These are phyloP conservation scores for Clonostachys rhizophaga DNA, from an alignment of 2,329 filamentous ascomycete genomes.

Conservation along the genomic window DNA sequence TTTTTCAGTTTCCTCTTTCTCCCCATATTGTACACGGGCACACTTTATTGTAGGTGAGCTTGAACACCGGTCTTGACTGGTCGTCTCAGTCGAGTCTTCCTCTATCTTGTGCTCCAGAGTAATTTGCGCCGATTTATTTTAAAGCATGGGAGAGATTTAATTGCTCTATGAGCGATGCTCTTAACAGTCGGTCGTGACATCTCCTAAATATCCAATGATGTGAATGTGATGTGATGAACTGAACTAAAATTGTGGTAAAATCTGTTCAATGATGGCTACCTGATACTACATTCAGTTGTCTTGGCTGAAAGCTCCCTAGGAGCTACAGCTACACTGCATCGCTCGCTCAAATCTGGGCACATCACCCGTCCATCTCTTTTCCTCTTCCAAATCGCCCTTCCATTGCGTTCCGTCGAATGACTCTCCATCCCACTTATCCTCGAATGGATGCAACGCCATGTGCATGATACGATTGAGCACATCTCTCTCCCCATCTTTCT, in stretches of 20 bases:
- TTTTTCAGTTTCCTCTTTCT: conserved; percentile 28
- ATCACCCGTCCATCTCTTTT: conserved; percentile 79
- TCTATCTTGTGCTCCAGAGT: conserved; percentile 70
- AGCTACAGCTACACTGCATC: conserved; percentile 95
- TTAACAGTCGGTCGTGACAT: conserved; percentile 75
- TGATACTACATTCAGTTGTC: background rate
- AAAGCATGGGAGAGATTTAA: conserved; percentile 61
- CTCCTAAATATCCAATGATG: conserved; percentile 1
- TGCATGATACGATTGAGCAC: conserved; percentile 76
- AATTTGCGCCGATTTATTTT: conserved; percentile 56
- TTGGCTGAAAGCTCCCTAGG: conserved; percentile 36
- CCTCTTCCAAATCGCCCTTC: conserved; percentile 64
- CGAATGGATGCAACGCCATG: conserved; percentile 79
- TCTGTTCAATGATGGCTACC: background rate
- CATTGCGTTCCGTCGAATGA: conserved; percentile 41
- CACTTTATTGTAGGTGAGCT: conserved; percentile 71
- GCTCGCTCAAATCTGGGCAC: conserved; percentile 73
- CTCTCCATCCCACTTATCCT: conserved; percentile 65
- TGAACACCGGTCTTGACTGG: conserved; percentile 34
- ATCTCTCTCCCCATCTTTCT: conserved; percentile 76
- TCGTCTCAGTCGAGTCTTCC: conserved; percentile 57
- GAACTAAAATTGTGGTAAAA: no score
- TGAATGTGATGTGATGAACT: no score
- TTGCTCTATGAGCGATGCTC: conserved; percentile 57
- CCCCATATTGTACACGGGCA: conserved; percentile 61